Base-by-base conservation (phyloP, 2,329 filamentous ascomycete species). In the Podosphaera fusca region DNA sequence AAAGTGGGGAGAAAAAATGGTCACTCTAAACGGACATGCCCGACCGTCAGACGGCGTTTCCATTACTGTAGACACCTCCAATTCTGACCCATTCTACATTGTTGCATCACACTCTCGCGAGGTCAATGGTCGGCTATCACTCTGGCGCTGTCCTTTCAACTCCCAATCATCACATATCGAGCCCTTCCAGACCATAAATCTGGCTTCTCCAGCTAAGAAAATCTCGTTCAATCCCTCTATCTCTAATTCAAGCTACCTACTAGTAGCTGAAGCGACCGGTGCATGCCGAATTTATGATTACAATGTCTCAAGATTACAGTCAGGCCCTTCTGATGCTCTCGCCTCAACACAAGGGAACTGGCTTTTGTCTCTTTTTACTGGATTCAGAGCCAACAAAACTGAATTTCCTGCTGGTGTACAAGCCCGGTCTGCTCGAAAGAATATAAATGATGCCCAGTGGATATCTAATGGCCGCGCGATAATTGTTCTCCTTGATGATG, bases 241-340 rank as follows among this genome's bases (percentile, higher is more conserved):
- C 4, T 62, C 62, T 21, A 59, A 52, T 35, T 70, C 73, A 1
- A 77, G 75, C 2, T 79, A 82, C 61, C 71, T 83, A 1, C 71
- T 83, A 3, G 71, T 75, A 7, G 74, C 80, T 30, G 73, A 77
- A 34, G 71, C 75, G 0, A 69, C 74, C 2, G 74, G 79, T 12
- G 77, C 76, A 6, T 75, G 78, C 30, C 74, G 80, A 42, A 73
- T 83, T 59, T 83, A 82, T 65, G 79, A 82, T 65, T 82, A 78
- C 62, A 73, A 74, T 1, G 64, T 72, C 4, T 69, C 79, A 2
- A 74, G 77, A 0, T 73, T 78, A 47, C 71, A 74, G 0, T 78
- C 12, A 70, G 73, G 58, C 72, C 76, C 21, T 71, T 73, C 4
- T 76, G 78, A 9, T 68, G 53, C 53, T 45, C 50, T 50, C 21